These are phyloP conservation scores for Nemania abortiva DNA, from an alignment of 2,329 filamentous ascomycete species.

Conservation along the genomic window DNA sequence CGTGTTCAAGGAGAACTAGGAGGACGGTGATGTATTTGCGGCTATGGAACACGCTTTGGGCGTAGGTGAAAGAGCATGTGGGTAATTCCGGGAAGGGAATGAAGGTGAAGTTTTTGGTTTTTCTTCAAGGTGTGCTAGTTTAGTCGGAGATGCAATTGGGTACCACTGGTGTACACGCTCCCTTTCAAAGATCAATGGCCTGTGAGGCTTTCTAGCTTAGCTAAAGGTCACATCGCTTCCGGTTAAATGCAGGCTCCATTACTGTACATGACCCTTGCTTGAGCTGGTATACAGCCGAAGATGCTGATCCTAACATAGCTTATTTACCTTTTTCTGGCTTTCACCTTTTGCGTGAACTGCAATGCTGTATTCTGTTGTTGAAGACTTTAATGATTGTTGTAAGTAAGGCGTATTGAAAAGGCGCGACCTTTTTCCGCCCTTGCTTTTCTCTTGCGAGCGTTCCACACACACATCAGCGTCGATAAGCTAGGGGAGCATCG, in stretches of 20 bases:
- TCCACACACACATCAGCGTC: not conserved
- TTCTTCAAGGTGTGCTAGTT: too few relatives aligned
- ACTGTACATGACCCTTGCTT: not conserved
- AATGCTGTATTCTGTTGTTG: not conserved
- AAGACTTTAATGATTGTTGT: not conserved
- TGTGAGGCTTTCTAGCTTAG: not conserved
- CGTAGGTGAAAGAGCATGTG: too few relatives aligned
- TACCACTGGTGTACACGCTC: too few relatives aligned
- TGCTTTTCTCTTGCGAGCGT: not conserved
- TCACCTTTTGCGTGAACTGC: not conserved
- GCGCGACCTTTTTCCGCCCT: not conserved
- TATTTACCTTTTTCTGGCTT: not conserved
- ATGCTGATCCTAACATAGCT: not conserved
- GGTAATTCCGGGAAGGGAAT: too few relatives aligned
- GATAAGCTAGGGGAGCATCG: slow-evolving; percentile 7
- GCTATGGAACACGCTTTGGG: too few relatives aligned
- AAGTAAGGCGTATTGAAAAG: not conserved
- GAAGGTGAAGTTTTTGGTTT: too few relatives aligned
- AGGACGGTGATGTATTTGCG: too few relatives aligned
- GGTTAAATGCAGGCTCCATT: not conserved
- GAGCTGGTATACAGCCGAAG: not conserved
- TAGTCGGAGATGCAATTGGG: too few relatives aligned
- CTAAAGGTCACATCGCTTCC: slow-evolving; percentile 1
- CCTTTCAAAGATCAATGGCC: not conserved
- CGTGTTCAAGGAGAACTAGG: too few relatives aligned